Conservation (phyloP, 1,284 basidiomycete species). For the Gymnopus androsaceus region DNA sequence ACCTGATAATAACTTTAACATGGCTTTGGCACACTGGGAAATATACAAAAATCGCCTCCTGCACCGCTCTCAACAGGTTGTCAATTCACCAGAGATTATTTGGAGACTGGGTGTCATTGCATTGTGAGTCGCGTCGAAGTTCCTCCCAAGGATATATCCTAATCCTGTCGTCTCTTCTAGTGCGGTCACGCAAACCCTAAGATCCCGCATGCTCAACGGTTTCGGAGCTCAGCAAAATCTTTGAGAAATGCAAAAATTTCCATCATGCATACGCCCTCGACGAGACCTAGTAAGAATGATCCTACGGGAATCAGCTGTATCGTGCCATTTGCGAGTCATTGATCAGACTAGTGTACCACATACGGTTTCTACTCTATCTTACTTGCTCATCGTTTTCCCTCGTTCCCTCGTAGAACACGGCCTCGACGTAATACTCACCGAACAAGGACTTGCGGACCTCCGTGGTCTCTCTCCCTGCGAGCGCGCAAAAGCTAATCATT, state of each 20-base stretch:
- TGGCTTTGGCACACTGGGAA: slow-evolving; percentile 49
- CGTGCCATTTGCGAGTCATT: slow-evolving; percentile 50
- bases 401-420: slow-evolving; percentile 47
- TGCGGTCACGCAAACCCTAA: slow-evolving; percentile 57
- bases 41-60: slow-evolving; percentile 51
- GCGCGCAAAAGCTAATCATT: slow-evolving; percentile 51
- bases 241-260: slow-evolving; percentile 52
- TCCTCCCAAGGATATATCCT: slow-evolving; percentile 40
- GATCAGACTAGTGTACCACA: slow-evolving; percentile 46
- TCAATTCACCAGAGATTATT: slow-evolving; percentile 55
- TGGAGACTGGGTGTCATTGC: slow-evolving; percentile 52
- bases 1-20: slow-evolving; percentile 56
- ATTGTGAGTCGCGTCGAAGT: too few relatives aligned
- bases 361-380: background rate
- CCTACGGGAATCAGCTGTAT: slow-evolving; percentile 54
- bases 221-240: slow-evolving; percentile 52
- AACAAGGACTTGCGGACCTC: slow-evolving; percentile 53
- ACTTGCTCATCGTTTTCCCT: background rate
- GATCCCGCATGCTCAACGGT: slow-evolving; percentile 52
- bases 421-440: slow-evolving; percentile 47
- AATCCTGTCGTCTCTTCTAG: slow-evolving; percentile 19
- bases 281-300: slow-evolving; percentile 47
- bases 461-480: slow-evolving; percentile 51
- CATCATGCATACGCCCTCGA: slow-evolving; percentile 54
- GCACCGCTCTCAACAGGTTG: slow-evolving; percentile 55